Base-by-base conservation (phyloP, 2,329 filamentous ascomycete genomes). In the Amylocarpus encephaloides region DNA sequence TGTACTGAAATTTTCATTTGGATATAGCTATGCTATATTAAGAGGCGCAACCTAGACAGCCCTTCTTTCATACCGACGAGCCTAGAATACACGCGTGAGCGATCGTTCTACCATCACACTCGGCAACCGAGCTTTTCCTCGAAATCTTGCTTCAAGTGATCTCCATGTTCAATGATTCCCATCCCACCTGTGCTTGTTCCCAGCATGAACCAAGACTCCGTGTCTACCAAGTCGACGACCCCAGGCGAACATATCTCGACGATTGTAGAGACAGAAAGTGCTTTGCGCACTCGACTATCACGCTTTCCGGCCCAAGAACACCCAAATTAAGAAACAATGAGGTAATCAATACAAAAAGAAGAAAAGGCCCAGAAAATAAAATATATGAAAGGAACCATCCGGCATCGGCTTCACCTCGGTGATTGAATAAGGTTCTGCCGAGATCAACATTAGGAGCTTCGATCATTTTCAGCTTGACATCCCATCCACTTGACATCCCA, bases 341-440 rank as follows among this genome's bases (percentile, higher is more conserved):
- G 33, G 13, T 35, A 47, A 47, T 30, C 36, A 47, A 47, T 47
- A 47, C 44, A 46, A 40, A 40, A 39, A 36, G 26, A 39, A 39
- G 44, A 18, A 26, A 35, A 34, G 36, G 36, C 15, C 15, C 13
- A 16, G 29, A 45, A n/a, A 22, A 16, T 35, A 45, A 30, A 36
- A 36, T 35, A 2, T 15, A 26, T n/a, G n/a, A n/a, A n/a, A n/a
- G n/a, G n/a, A n/a, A n/a, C n/a, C n/a, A n/a, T n/a, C n/a, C n/a
- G n/a, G n/a, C n/a, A n/a, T n/a, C n/a, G n/a, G n/a, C n/a, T n/a
- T n/a, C n/a, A n/a, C n/a, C n/a, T n/a, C n/a, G n/a, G n/a, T n/a
- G n/a, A n/a, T n/a, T n/a, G n/a, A 12, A 7, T 16, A 44, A n/a
- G 16, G 12, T 16, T 30, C n/a, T 19, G 42, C 32, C 29, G 12